phyloP scores from a whole-genome alignment of 441 rosid species.

The Arabidopsis hybrid region DNA sequence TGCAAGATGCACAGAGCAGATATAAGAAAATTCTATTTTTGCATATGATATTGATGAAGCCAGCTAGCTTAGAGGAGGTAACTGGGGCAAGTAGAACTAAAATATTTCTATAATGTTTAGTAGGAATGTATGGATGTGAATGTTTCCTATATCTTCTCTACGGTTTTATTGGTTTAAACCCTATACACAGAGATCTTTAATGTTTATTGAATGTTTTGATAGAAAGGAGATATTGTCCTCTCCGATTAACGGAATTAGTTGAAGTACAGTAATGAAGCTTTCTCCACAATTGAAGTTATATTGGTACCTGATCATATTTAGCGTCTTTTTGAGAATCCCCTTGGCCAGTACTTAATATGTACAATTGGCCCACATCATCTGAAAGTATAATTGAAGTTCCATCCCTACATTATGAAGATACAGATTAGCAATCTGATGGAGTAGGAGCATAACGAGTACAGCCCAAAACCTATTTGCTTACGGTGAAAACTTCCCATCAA shows the following conservation, averaged over 20 bases:
- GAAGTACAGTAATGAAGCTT: conserved; percentile 31
- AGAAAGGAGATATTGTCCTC: conserved; percentile 15
- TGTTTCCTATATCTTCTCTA: conserved; percentile 3
- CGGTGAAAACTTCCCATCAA: conserved; percentile 99
- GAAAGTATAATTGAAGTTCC: conserved; percentile 98
- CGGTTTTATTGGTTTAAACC: background rate
- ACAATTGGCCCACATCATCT: conserved; percentile 98
- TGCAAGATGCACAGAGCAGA: conserved; percentile 48
- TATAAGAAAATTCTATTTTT: conserved; percentile 2
- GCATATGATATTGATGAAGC: background rate
- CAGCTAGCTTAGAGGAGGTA: background rate
- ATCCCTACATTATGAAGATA: conserved; percentile 65
- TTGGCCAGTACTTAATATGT: conserved; percentile 93
- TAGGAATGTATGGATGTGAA: background rate
- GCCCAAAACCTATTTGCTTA: conserved; percentile 54
- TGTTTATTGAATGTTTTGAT: background rate
- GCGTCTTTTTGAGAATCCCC: conserved; percentile 98
- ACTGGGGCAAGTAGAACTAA: conserved; percentile 1
- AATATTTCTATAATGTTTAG: background rate
- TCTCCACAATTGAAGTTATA: conserved; percentile 14
- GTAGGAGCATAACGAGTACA: conserved; percentile 20
- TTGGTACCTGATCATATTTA: conserved; percentile 95
- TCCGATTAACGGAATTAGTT: conserved; percentile 11
- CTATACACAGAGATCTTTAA: background rate
- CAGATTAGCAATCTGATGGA: conserved; percentile 29